Percentiles rank a stretch among this genome's conserved stretches.
Conservation (phyloP, 257 asterid genomes). For the Ligustrum vulgare region DNA sequence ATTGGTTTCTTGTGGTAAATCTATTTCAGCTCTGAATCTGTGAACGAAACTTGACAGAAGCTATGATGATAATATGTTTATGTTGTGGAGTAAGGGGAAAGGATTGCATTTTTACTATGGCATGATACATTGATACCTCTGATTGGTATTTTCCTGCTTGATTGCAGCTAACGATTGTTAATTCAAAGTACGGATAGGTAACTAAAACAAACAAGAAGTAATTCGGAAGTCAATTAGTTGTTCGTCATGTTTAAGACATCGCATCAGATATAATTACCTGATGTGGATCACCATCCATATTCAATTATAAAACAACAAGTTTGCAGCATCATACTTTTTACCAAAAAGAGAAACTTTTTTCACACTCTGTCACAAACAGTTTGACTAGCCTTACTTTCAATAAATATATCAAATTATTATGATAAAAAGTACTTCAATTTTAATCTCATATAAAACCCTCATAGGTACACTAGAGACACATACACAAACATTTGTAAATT, state of each 20-base stretch:
- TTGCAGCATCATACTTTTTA: no score
- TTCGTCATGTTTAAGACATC: neutral
- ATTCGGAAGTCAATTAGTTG: neutral
- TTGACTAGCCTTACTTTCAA: neutral
- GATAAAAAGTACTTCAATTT: neutral
- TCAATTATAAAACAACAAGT: neutral
- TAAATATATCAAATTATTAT: neutral
- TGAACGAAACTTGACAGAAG: no score
- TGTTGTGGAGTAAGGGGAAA: neutral
- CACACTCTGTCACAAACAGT: no score
- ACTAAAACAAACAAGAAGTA: neutral
- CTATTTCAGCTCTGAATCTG: no score
- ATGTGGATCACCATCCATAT: neutral
- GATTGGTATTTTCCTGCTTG: neutral
- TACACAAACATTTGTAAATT: neutral
- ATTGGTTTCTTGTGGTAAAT: no score
- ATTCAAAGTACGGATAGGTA: neutral
- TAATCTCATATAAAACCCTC: neutral
- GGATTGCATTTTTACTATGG: no score
- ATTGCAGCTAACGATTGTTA: neutral
- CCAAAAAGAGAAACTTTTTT: no score
- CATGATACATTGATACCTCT: neutral
- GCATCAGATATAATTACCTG: neutral
- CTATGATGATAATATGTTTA: neutral
- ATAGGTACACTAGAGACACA: neutral